phyloP scores from a whole-genome alignment of 169 alveolate genomes.

The Eimeria mitis region DNA sequence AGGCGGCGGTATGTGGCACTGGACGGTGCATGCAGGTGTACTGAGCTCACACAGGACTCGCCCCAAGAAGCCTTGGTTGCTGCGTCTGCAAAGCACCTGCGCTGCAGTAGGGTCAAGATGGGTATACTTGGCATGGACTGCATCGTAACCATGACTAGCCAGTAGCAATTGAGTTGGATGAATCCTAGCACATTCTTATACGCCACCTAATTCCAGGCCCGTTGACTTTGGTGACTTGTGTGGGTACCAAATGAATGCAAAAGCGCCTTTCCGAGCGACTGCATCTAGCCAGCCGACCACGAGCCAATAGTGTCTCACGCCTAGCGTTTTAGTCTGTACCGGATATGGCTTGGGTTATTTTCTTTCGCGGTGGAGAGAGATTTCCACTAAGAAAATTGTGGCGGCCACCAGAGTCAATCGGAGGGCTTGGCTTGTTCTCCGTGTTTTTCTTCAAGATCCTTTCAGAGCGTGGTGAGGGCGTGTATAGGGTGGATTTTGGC shows the following conservation, averaged over 20 bases:
- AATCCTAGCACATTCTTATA: neutral
- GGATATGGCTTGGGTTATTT: no score
- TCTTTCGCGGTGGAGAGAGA: neutral
- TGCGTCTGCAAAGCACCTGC: no score
- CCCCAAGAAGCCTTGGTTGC: neutral
- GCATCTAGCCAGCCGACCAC: neutral
- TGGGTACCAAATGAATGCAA: neutral
- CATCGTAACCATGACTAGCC: neutral
- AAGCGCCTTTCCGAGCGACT: neutral
- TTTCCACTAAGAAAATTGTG: neutral
- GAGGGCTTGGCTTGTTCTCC: neutral
- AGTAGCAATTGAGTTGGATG: neutral
- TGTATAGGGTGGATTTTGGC: neutral
- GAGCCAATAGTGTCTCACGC: neutral
- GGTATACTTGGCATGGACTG: neutral
- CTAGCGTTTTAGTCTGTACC: neutral
- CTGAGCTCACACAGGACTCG: neutral
- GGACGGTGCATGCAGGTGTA: neutral
- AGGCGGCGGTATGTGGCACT: neutral
- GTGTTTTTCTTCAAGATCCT: neutral
- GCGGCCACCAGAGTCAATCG: neutral
- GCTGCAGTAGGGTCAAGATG: no score
- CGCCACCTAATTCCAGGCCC: neutral
- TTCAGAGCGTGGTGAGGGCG: neutral
- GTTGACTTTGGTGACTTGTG: neutral